Percentiles rank a stretch among this genome's conserved stretches.
These are phyloP conservation scores for Sclerotinia subarctica DNA, from an alignment of 2,329 filamentous ascomycete genomes.

Conservation along the genomic window DNA sequence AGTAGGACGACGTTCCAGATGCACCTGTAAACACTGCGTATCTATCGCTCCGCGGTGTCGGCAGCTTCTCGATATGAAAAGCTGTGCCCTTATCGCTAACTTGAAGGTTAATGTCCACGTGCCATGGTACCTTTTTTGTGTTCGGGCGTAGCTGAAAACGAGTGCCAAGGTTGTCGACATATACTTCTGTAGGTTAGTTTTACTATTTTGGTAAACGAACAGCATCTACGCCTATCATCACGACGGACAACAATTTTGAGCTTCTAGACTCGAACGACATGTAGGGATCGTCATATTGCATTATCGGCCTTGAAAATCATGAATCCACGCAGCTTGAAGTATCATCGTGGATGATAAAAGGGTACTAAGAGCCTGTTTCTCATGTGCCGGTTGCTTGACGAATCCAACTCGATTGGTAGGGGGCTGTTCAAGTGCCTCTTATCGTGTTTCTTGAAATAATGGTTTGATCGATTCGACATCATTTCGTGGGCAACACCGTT, in stretches of 20 bases:
- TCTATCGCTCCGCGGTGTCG: not conserved
- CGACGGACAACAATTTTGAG: not conserved
- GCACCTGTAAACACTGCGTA: not conserved
- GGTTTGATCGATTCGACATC: not conserved
- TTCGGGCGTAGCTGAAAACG: constrained; percentile 2
- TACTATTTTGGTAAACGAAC: not conserved
- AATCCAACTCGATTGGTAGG: not conserved
- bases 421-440: not conserved
- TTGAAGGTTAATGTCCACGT: constrained; percentile 3
- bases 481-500: not conserved
- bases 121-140: constrained; percentile 11
- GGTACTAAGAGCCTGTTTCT: not conserved
- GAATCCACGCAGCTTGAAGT: not conserved
- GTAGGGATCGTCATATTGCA: not conserved
- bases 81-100: not conserved
- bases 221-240: not conserved
- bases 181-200: too few relatives aligned
- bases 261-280: not conserved
- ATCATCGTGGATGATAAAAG: not conserved
- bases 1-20: not conserved
- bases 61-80: not conserved
- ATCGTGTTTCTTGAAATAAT: not conserved
- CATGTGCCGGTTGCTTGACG: not conserved
- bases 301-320: not conserved
- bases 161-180: not conserved